A percentile compares a stretch with the other conserved stretches of the same genome.
phyloP scores from a whole-genome alignment of 2,329 filamentous ascomycete species.

The Penicillium sp. region DNA sequence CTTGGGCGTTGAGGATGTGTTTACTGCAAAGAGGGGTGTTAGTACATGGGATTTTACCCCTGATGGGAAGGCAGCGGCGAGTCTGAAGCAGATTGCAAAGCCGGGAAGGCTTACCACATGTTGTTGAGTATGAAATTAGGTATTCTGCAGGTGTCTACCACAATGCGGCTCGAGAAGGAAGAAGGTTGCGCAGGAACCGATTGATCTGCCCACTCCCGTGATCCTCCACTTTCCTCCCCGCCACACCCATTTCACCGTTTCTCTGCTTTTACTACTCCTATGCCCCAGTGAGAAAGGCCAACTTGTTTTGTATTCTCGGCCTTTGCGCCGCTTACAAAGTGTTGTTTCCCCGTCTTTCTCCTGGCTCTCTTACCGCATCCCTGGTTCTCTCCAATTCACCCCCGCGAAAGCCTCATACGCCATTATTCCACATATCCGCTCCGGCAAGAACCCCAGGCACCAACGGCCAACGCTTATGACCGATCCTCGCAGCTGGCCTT shows the following conservation, averaged over 20 bases:
- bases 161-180: constrained; percentile 5
- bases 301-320: constrained; percentile 6
- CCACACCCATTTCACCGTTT: constrained; percentile 21
- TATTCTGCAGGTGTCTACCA: neutral
- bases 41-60: constrained; percentile 4
- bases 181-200: constrained; percentile 19
- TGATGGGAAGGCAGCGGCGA: neutral
- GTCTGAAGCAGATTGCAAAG: neutral
- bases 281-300: constrained; percentile 2
- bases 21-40: constrained; percentile 61
- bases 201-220: constrained; percentile 27
- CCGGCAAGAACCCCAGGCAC: constrained; percentile 4
- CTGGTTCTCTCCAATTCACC: neutral
- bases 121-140: neutral
- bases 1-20: constrained; percentile 97
- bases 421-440: neutral
- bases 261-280: constrained; percentile 5
- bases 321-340: constrained; percentile 12
- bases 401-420: constrained; percentile 7
- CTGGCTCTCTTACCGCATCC: neutral
- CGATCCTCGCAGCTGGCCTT: constrained; percentile 17
- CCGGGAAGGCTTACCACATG: constrained; percentile 30
- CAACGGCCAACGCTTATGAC: constrained; percentile 30
- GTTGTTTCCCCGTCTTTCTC: neutral
- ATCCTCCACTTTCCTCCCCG: constrained; percentile 28